phyloP scores from a whole-genome alignment of 208 protist species.

The Angomonas ambiguus region DNA sequence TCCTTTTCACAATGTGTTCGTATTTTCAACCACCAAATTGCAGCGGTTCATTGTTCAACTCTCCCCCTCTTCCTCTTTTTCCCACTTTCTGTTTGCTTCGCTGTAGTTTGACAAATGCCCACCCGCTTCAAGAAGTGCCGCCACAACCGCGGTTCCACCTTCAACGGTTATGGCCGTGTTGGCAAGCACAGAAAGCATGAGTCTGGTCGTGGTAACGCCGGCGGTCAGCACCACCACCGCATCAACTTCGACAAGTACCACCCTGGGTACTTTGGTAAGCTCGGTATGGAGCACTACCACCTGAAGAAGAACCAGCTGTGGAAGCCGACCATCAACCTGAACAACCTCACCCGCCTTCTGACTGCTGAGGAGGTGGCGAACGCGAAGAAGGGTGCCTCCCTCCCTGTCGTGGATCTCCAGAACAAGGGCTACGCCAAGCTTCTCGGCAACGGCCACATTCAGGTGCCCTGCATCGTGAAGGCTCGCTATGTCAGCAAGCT shows the following conservation, averaged over 20 bases:
- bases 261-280: conserved; percentile 99
- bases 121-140: conserved; percentile 91
- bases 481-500: conserved; percentile 98
- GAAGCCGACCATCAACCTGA: conserved; percentile 98
- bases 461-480: conserved; percentile 99
- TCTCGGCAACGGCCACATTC: conserved; percentile 97
- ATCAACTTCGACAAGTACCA: conserved; percentile 99
- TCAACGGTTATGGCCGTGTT: conserved; percentile 90
- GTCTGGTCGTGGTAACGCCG: conserved; percentile 99
- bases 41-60: neutral
- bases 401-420: conserved; percentile 98
- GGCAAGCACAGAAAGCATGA: conserved; percentile 99
- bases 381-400: conserved; percentile 77
- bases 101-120: conserved; percentile 49
- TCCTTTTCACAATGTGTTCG: neutral
- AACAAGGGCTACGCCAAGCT: conserved; percentile 99
- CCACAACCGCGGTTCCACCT: conserved; percentile 90
- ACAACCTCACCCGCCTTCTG: conserved; percentile 98
- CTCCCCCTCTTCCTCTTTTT: conserved; percentile 12
- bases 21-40: neutral
- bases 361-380: conserved; percentile 79
- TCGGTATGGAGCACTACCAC: conserved; percentile 99
- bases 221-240: conserved; percentile 99
- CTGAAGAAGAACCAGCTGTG: conserved; percentile 91
- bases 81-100: conserved; percentile 12